A percentile compares a stretch with the other conserved stretches of the same genome.
phyloP scores from a whole-genome alignment of 768 basidiomycete genomes.

The Termitomyces sp. region DNA sequence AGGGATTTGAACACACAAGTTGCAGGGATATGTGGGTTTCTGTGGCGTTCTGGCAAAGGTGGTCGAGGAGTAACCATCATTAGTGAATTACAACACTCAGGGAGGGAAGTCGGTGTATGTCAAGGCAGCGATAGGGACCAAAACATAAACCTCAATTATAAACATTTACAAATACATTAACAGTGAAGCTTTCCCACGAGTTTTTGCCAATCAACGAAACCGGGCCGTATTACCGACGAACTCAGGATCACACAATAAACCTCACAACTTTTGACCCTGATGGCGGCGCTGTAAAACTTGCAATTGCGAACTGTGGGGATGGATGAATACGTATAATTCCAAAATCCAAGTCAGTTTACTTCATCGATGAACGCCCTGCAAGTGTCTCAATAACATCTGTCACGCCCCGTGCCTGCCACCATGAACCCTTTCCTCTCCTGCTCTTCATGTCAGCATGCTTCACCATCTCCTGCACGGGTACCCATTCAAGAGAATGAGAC shows the following conservation, averaged over 20 bases:
- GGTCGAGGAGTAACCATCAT: conserved; percentile 38
- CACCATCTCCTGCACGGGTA: conserved; percentile 80
- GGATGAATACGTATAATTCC: conserved; percentile 7
- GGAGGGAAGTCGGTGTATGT: conserved; percentile 2
- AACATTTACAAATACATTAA: conserved; percentile 23
- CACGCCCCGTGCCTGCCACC: conserved; percentile 61
- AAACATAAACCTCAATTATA: conserved; percentile 23
- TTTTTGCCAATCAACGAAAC: conserved; percentile 10
- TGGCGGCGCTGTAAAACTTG: neutral
- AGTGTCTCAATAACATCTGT: conserved; percentile 72
- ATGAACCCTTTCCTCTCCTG: conserved; percentile 68
- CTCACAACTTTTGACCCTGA: conserved; percentile 4
- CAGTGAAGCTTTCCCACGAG: conserved; percentile 27
- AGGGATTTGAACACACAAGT: conserved; percentile 28
- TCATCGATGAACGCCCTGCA: conserved; percentile 57
- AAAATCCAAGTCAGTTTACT: conserved; percentile 23
- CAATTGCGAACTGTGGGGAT: neutral
- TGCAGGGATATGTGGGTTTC: conserved; percentile 45
- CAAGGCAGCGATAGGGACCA: conserved; percentile 12
- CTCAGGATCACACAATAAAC: neutral
- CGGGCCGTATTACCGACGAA: neutral
- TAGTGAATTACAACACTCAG: conserved; percentile 7
- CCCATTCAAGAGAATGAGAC: conserved; percentile 74
- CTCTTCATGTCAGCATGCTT: conserved; percentile 88
- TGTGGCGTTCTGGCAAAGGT: conserved; percentile 43